phyloP scores from a whole-genome alignment of 768 basidiomycete genomes.

The Rubroboletus satanas region DNA sequence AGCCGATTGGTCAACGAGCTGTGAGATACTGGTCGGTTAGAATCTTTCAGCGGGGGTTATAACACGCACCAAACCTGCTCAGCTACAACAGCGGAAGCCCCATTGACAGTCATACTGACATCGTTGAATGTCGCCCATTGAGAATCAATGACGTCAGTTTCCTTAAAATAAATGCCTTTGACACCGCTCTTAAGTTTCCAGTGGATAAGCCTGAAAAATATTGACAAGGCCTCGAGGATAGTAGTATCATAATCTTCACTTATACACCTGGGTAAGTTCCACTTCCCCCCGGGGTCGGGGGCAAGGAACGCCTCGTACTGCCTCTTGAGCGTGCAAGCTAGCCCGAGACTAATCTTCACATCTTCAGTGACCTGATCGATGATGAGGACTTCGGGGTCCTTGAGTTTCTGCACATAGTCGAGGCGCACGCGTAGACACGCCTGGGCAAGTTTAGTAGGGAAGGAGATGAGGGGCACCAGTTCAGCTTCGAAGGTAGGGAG shows the following conservation, averaged over 20 bases:
- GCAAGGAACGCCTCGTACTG: conserved; percentile 91
- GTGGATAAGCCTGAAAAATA: conserved; percentile 91
- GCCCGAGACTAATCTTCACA: conserved; percentile 82
- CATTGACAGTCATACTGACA: conserved; percentile 81
- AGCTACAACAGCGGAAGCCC: conserved; percentile 87
- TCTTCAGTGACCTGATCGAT: conserved; percentile 95
- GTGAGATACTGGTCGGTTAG: not conserved
- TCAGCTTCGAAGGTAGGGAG: conserved; percentile 89
- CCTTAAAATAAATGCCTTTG: conserved; percentile 93
- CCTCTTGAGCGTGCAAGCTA: conserved; percentile 92
- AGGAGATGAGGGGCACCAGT: conserved; percentile 88
- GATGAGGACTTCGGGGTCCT: conserved; percentile 83
- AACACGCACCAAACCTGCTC: conserved; percentile 86
- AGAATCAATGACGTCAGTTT: conserved; percentile 95
- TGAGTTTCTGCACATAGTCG: conserved; percentile 82
- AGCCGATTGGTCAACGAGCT: conserved; percentile 92
- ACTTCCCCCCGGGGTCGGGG: conserved; percentile 81
- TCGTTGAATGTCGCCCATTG: conserved; percentile 95
- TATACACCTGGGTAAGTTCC: conserved; percentile 87
- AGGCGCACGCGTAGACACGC: conserved; percentile 87
- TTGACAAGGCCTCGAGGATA: conserved; percentile 79
- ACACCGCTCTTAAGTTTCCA: conserved; percentile 93
- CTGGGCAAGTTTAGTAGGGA: conserved; percentile 91
- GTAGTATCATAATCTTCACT: conserved; percentile 87
- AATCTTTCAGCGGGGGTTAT: not conserved